Conservation (phyloP, 495 filamentous ascomycete species). For the Neurospora cerealis region DNA sequence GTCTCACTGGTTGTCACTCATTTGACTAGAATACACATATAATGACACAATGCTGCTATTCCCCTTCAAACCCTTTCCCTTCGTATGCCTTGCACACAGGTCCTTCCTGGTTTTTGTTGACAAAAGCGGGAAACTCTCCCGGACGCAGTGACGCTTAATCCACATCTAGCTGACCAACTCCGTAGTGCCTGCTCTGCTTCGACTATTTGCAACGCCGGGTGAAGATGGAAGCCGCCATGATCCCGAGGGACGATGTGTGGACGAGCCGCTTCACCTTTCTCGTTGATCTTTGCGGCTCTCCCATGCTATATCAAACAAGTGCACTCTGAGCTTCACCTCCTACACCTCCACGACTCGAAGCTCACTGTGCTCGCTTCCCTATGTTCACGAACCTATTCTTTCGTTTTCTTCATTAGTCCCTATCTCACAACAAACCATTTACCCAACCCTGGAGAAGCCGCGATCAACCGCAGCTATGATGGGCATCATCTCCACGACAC, state of each 20-base stretch:
- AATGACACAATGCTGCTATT: background rate
- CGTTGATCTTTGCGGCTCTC: background rate
- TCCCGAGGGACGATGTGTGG: background rate
- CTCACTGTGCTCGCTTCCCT: background rate
- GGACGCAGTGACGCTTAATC: background rate
- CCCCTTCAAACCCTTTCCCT: background rate
- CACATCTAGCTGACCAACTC: background rate
- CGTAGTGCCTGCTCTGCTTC: background rate
- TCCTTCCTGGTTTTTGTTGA: background rate
- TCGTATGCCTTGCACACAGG: background rate
- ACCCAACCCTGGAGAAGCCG: background rate
- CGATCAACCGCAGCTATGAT: conserved; percentile 9
- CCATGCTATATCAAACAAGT: background rate
- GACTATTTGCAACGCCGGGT: background rate
- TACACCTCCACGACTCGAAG: background rate
- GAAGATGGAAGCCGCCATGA: background rate
- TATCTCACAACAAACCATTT: background rate
- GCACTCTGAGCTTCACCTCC: background rate
- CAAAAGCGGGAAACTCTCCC: background rate
- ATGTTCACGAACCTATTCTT: background rate
- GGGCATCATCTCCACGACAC: conserved; percentile 1
- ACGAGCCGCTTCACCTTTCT: background rate
- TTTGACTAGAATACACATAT: background rate
- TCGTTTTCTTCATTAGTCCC: background rate
- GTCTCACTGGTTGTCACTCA: background rate